Percentiles rank a stretch among this genome's conserved stretches.
These are phyloP conservation scores for Astragalus membranaceus DNA, from an alignment of 306 rosid species.

Conservation along the genomic window DNA sequence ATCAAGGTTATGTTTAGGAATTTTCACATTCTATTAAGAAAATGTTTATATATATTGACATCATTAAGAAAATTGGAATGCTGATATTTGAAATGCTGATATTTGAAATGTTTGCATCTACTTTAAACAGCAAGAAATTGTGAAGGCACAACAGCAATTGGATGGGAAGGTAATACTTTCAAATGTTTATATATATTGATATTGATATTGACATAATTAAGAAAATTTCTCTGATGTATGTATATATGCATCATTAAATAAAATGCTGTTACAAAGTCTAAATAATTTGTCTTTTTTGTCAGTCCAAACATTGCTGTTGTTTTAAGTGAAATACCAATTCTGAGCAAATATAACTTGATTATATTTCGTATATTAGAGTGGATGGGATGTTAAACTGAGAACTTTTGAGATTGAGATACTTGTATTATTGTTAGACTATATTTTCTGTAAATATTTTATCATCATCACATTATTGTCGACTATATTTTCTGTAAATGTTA, in stretches of 20 bases:
- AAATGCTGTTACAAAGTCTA: slow-evolving; percentile 12
- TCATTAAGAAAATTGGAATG: too few species aligned
- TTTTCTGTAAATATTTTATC: background rate
- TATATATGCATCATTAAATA: background rate
- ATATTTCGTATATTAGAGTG: background rate
- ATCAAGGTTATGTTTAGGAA: slow-evolving; percentile 49
- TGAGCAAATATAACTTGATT: background rate
- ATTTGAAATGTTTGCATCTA: slow-evolving; percentile 8
- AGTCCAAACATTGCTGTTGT: background rate
- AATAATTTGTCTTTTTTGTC: background rate
- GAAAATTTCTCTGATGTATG: background rate
- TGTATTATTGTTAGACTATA: background rate
- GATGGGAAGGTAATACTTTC: slow-evolving; percentile 66
- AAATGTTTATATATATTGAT: slow-evolving; percentile 15
- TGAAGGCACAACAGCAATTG: slow-evolving; percentile 60
- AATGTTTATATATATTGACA: too few species aligned
- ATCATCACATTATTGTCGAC: background rate
- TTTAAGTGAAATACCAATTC: background rate
- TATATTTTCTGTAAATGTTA: background rate
- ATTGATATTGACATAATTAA: slow-evolving; percentile 15
- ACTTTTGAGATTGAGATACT: background rate
- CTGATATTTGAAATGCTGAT: slow-evolving; percentile 27
- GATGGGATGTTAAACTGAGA: too few species aligned
- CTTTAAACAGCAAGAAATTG: slow-evolving; percentile 64
- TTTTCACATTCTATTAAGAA: slow-evolving; percentile 15